These are phyloP conservation scores for Trichoderma asperellum DNA, from an alignment of 2,329 filamentous ascomycete species.

Conservation along the genomic window DNA sequence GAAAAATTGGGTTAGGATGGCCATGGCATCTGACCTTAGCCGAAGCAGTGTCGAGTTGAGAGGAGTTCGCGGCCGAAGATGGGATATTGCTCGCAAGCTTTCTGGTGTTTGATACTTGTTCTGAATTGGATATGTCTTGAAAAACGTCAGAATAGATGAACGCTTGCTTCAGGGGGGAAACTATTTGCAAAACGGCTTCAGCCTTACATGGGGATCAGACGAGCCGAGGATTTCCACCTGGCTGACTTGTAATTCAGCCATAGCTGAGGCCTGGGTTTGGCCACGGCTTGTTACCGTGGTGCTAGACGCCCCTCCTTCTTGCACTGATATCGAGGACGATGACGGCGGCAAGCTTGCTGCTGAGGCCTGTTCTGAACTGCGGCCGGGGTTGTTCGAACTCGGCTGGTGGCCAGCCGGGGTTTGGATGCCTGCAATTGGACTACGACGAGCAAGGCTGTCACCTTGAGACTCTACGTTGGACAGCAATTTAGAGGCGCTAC, in stretches of 20 bases:
- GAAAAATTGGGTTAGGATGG: slow-evolving; percentile 76
- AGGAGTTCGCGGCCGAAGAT: slow-evolving; percentile 80
- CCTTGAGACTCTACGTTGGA: slow-evolving; percentile 10
- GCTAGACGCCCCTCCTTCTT: background rate
- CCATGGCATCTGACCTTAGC: slow-evolving; percentile 79
- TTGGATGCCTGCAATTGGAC: background rate
- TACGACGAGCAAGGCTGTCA: slow-evolving; percentile 17
- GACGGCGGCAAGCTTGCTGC: background rate
- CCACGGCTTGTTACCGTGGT: background rate
- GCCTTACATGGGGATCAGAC: slow-evolving; percentile 76
- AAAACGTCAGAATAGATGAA: slow-evolving; percentile 30
- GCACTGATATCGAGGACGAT: background rate
- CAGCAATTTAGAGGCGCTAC: slow-evolving; percentile 30
- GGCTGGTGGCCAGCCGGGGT: background rate
- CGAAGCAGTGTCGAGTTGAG: slow-evolving; percentile 80
- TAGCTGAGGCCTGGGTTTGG: slow-evolving; percentile 4
- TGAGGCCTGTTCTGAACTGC: background rate
- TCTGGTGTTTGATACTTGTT: slow-evolving; percentile 94
- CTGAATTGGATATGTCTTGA: slow-evolving; percentile 86
- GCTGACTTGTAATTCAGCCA: slow-evolving; percentile 72
- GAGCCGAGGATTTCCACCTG: slow-evolving; percentile 72
- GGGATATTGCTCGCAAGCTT: slow-evolving; percentile 84
- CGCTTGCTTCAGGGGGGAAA: background rate
- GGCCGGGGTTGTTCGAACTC: background rate
- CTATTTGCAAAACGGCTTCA: background rate